Conservation (phyloP, 768 basidiomycete genomes). For the Clathrus columnatus region DNA sequence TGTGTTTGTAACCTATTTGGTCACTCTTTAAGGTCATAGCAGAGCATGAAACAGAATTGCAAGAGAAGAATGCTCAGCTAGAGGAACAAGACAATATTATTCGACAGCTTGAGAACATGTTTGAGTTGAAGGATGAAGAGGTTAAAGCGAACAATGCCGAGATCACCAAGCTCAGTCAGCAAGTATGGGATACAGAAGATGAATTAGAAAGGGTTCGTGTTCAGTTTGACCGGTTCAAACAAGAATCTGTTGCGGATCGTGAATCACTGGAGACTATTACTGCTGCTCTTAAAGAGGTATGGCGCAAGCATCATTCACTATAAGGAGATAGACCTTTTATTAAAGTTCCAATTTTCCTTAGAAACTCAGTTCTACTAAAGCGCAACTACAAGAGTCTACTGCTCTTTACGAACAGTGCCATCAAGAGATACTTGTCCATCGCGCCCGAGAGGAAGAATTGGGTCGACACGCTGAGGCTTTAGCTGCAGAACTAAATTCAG, state of each 20-base stretch:
- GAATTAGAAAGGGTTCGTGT: conserved; percentile 72
- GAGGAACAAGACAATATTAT: conserved; percentile 68
- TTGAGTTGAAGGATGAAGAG: conserved; percentile 73
- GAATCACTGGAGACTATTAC: conserved; percentile 60
- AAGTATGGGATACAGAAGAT: conserved; percentile 78
- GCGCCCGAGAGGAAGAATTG: conserved; percentile 68
- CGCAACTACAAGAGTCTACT: conserved; percentile 55
- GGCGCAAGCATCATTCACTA: conserved; percentile 18
- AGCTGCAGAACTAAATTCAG: conserved; percentile 49
- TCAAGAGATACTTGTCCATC: conserved; percentile 58
- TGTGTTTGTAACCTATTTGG: conserved; percentile 11
- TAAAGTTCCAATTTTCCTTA: too few relatives aligned
- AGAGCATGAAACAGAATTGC: conserved; percentile 72
- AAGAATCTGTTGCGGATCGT: conserved; percentile 66
- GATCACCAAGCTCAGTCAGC: conserved; percentile 70
- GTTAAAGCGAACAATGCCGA: conserved; percentile 65
- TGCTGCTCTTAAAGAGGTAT: conserved; percentile 72
- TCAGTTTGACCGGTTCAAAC: conserved; percentile 54
- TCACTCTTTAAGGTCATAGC: conserved; percentile 45
- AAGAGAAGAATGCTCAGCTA: conserved; percentile 63
- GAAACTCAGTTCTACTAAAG: conserved; percentile 62
- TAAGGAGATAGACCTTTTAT: too few relatives aligned
- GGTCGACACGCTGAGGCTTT: conserved; percentile 67
- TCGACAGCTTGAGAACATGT: conserved; percentile 67
- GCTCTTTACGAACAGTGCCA: conserved; percentile 52